phyloP scores from a whole-genome alignment of 768 basidiomycete genomes.

The Xerocomus brunneocitrinus region DNA sequence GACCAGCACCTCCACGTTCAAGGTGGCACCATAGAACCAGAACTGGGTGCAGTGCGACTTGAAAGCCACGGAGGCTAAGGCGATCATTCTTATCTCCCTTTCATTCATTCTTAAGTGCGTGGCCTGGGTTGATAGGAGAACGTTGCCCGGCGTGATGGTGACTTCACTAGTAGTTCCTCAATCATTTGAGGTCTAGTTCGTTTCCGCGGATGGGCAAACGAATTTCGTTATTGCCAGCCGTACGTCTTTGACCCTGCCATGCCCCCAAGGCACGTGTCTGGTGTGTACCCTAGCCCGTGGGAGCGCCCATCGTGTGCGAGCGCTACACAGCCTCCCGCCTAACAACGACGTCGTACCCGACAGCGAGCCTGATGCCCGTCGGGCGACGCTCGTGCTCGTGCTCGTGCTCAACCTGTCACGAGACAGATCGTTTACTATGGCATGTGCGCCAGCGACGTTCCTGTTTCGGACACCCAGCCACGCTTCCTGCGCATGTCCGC shows the following conservation, averaged over 20 bases:
- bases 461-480: slow-evolving; percentile 13
- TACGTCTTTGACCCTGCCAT: too few species aligned
- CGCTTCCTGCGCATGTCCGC: slow-evolving; percentile 25
- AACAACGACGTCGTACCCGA: neutral
- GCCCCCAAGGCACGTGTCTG: neutral
- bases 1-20: neutral
- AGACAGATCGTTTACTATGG: neutral
- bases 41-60: neutral
- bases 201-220: neutral
- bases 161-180: neutral
- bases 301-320: too few species aligned
- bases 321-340: neutral
- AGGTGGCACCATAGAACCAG: neutral
- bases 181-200: neutral
- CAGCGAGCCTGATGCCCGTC: neutral
- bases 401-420: neutral
- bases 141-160: neutral
- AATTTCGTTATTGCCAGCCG: neutral
- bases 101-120: too few species aligned
- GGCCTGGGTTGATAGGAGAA: too few species aligned
- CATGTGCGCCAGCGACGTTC: neutral
- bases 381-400: neutral
- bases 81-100: neutral
- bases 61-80: neutral
- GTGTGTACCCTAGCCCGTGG: too few species aligned